These are phyloP conservation scores for Phaeolepiota aurea DNA, from an alignment of 768 basidiomycete species.

Conservation along the genomic window DNA sequence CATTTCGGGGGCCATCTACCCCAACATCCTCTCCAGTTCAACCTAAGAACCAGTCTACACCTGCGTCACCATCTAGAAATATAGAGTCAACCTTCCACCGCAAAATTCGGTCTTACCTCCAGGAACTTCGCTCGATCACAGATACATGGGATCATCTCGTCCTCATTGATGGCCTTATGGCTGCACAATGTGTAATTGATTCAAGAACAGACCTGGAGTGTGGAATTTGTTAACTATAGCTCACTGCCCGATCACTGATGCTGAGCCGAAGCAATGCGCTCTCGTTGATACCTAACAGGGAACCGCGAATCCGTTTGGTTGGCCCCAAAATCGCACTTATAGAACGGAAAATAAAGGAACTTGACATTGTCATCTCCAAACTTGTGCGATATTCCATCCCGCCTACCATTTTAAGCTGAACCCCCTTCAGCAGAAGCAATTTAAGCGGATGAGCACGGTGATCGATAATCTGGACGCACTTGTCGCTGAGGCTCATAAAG, in stretches of 20 bases:
- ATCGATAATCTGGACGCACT: constrained; percentile 60
- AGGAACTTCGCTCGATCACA: constrained; percentile 54
- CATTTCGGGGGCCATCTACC: constrained; percentile 74
- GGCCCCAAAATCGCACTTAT: constrained; percentile 58
- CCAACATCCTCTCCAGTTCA: constrained; percentile 60
- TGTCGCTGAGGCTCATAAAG: constrained; percentile 60
- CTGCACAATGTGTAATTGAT: constrained; percentile 65
- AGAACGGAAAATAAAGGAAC: constrained; percentile 53
- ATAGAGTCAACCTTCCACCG: constrained; percentile 77
- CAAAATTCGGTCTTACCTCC: constrained; percentile 58
- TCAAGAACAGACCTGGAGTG: constrained; percentile 82
- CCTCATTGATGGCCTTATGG: constrained; percentile 68
- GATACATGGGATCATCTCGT: constrained; percentile 83
- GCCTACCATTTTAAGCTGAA: not conserved
- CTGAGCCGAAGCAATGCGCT: constrained; percentile 49
- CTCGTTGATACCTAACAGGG: constrained; percentile 41
- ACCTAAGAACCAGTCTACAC: constrained; percentile 27
- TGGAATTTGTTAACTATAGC: constrained; percentile 11
- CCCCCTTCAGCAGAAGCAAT: constrained; percentile 52
- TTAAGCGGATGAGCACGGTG: constrained; percentile 53
- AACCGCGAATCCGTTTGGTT: constrained; percentile 52
- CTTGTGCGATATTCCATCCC: constrained; percentile 42
- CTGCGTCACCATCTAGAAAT: constrained; percentile 39
- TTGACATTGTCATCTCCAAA: constrained; percentile 52
- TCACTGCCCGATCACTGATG: not conserved